Conservation (phyloP, 257 asterid genomes). For the Penstemon newberryi region DNA sequence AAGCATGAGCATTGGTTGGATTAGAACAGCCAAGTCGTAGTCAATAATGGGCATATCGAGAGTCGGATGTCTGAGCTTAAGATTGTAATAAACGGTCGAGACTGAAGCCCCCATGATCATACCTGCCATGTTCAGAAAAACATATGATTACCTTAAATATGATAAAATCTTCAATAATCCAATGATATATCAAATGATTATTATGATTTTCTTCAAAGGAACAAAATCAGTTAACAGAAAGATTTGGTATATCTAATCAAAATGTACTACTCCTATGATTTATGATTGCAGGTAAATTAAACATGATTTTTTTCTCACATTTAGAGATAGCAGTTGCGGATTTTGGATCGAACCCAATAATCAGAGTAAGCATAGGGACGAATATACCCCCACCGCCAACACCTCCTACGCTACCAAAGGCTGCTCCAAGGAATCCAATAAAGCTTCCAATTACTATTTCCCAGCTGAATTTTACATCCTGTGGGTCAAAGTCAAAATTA, state of each 20-base stretch:
- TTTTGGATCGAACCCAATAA: slow-evolving; percentile 88
- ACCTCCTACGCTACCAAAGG: slow-evolving; percentile 97
- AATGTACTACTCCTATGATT: background rate
- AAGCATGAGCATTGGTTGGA: slow-evolving; percentile 97
- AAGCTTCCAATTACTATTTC: slow-evolving; percentile 63
- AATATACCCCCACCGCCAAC: slow-evolving; percentile 98
- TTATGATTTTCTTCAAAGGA: no score
- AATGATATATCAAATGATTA: no score
- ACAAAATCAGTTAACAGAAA: no score
- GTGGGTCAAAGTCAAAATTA: slow-evolving; percentile 27
- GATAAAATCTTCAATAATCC: background rate
- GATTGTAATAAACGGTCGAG: slow-evolving; percentile 92
- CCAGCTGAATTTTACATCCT: slow-evolving; percentile 84
- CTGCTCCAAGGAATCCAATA: slow-evolving; percentile 92
- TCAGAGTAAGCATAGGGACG: slow-evolving; percentile 87
- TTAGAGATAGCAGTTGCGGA: slow-evolving; percentile 94
- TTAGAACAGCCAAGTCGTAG: slow-evolving; percentile 91
- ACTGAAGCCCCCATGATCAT: slow-evolving; percentile 98
- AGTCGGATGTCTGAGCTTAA: slow-evolving; percentile 89
- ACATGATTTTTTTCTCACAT: slow-evolving; percentile 49
- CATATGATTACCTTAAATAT: slow-evolving; percentile 18
- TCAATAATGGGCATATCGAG: slow-evolving; percentile 90
- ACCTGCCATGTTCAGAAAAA: slow-evolving; percentile 44
- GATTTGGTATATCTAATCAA: background rate
- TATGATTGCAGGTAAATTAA: background rate